Evolutionary conservation across 2,329 filamentous ascomycete genomes (phyloP).

Genomic region (Aaosphaeria pasadenensis): DNA sequence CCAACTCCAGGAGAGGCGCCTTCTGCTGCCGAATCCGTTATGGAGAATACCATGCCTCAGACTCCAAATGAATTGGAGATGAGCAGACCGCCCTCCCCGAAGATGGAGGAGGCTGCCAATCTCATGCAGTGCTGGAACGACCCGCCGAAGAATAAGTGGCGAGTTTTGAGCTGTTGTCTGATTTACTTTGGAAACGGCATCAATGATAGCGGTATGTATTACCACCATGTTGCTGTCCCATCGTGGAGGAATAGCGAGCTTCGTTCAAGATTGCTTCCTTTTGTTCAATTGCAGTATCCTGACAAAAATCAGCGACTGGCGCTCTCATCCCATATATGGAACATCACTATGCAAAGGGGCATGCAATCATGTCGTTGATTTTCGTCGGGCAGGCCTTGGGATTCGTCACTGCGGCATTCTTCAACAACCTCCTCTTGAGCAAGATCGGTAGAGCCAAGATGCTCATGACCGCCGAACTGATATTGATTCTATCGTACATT

Average conservation of each 20-base stretch:
- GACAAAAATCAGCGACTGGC: slow-evolving; percentile 53
- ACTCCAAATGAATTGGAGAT: slow-evolving; percentile 50
- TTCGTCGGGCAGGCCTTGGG: slow-evolving; percentile 76
- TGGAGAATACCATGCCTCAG: slow-evolving; percentile 17
- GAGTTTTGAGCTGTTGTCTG: slow-evolving; percentile 62
- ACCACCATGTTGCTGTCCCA: background rate
- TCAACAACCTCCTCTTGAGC: slow-evolving; percentile 62
- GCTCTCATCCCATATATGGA: slow-evolving; percentile 81
- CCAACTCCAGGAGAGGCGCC: background rate
- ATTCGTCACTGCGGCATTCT: slow-evolving; percentile 69
- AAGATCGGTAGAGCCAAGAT: slow-evolving; percentile 64
- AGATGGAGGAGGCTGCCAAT: slow-evolving; percentile 39
- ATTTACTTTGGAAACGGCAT: slow-evolving; percentile 68
- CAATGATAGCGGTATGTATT: slow-evolving; percentile 59
- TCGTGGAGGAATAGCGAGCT: background rate
- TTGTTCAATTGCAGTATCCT: slow-evolving; percentile 2
- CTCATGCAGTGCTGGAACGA: slow-evolving; percentile 57
- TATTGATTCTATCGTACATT: slow-evolving; percentile 61
- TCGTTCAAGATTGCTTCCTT: background rate
- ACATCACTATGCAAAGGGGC: slow-evolving; percentile 70
- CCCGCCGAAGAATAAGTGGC: slow-evolving; percentile 65
- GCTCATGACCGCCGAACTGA: slow-evolving; percentile 56
- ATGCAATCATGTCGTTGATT: slow-evolving; percentile 75
- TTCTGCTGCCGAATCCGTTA: slow-evolving; percentile 8
- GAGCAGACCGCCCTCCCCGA: slow-evolving; percentile 52